These are phyloP conservation scores for Ogataea pini DNA, from an alignment of 805 yeast genomes.

Conservation along the genomic window DNA sequence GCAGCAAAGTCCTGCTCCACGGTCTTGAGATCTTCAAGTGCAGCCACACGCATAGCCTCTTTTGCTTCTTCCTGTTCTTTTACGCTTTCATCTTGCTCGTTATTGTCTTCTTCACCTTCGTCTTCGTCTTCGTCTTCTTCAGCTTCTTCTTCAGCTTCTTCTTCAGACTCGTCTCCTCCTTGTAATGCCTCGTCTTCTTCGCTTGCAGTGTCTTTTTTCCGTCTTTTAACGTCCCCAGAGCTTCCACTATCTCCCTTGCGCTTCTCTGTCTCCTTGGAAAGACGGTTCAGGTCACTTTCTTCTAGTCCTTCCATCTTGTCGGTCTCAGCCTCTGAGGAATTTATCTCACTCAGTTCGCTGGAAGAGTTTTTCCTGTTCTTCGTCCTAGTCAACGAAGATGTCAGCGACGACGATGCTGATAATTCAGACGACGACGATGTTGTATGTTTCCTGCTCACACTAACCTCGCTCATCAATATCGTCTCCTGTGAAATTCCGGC, in stretches of 20 bases:
- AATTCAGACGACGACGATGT: conserved; percentile 8
- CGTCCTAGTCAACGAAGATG: conserved; percentile 11
- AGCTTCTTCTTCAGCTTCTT: conserved; percentile 19
- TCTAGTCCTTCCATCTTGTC: conserved; percentile 72
- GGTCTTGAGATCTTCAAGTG: conserved; percentile 69
- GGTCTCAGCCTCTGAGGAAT: conserved; percentile 86
- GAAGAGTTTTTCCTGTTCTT: conserved; percentile 19
- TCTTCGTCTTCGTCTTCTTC: conserved; percentile 31
- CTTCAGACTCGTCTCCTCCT: conserved; percentile 28
- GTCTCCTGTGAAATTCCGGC: neutral
- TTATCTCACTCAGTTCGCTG: conserved; percentile 23
- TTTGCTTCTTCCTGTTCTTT: conserved; percentile 30
- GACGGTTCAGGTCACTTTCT: conserved; percentile 50
- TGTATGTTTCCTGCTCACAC: conserved; percentile 2
- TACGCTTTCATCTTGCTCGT: conserved; percentile 27
- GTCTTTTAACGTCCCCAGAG: conserved; percentile 10
- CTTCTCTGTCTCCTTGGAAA: conserved; percentile 41
- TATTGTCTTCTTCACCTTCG: conserved; percentile 26
- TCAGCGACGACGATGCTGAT: conserved; percentile 31
- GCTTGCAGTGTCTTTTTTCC: conserved; percentile 11
- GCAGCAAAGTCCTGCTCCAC: conserved; percentile 87
- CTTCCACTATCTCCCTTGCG: conserved; percentile 30
- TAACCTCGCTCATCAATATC: conserved; percentile 5
- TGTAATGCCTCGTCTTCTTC: conserved; percentile 20
- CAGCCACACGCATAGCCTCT: conserved; percentile 54